These are phyloP conservation scores for Mortierella sp. DNA, from an alignment of 371 early-diverging fungal genomes.

Conservation along the genomic window DNA sequence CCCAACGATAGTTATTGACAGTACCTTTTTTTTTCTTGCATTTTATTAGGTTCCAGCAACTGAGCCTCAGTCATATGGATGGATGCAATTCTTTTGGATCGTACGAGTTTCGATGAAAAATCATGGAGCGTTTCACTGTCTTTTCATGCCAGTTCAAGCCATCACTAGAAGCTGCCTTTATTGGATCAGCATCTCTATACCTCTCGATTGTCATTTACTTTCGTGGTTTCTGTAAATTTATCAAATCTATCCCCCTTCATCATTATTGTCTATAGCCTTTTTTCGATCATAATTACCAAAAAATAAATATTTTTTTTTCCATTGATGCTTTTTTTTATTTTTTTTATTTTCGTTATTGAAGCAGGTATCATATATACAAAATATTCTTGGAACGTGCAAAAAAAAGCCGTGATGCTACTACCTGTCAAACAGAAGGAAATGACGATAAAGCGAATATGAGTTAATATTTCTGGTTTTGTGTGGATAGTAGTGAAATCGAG, in stretches of 20 bases:
- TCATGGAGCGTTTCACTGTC: not conserved
- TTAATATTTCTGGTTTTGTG: not conserved
- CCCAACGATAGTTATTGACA: no score
- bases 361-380: no score
- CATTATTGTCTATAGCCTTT: not conserved
- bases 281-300: constrained; percentile 3
- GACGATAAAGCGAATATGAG: not conserved
- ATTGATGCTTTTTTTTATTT: no score
- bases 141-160: not conserved
- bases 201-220: not conserved
- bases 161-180: not conserved
- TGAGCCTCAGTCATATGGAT: constrained; percentile 76
- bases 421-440: not conserved
- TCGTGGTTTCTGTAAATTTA: not conserved
- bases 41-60: constrained; percentile 78
- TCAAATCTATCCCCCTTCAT: not conserved
- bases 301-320: not conserved
- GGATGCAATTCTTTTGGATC: constrained; percentile 62
- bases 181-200: not conserved
- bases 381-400: no score
- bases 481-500: no score
- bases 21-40: not conserved
- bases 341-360: no score
- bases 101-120: constrained; percentile 74
- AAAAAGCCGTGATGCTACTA: not conserved